Evolutionary conservation across 148 eudicot genomes (phyloP), one percentile per base, ranked within the genome.

Genomic region (Heliosperma pusillum): DNA sequence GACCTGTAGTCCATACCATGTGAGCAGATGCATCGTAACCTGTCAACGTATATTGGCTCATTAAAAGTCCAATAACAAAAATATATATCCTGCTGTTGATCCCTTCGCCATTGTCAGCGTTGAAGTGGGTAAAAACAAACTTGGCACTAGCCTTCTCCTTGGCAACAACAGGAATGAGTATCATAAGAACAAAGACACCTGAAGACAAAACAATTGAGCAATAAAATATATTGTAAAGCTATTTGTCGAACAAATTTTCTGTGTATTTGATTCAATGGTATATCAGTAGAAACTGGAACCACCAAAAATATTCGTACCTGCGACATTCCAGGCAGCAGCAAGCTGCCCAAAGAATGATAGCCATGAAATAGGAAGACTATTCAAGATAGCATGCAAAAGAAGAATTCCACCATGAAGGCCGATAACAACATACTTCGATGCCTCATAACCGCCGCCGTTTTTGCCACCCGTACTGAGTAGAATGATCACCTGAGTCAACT

Each of bases 21-120:
- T 92, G 96, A 40, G 97, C 99, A 82, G 99, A 95, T 72, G 99
- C 99, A 78, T 95, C 99, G 55, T 89, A 95, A 13, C 99, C 99
- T 3, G 90, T 80, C 27, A 95, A 76, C 1, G 97, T 92, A 78
- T 95, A 95, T 80, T 95, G 97, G 85, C 96, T 95, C 99, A 95
- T 92, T 36, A 95, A 80, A 66, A 95, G 97, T 64, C 99, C 97
- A 57, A 95, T 86, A 71, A 87, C 79, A 78, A 95, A 95, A 77
- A 92, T 95, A 79, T 95, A 95, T 47, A 84, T n/a, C 81, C 74
- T 79, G 79, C 82, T 87, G 68, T 77, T 69, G 73, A 95, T 87
- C 44, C 97, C 97, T 0, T 85, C 86, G 0, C 82, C 85, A 77
- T 89, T 92, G 58, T 90, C 91, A 1, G 93, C 83, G 80, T 95